Evolutionary conservation across 805 yeast species (phyloP), one percentile per base, ranked within the genome.

Genomic region (Ogataea sp.): DNA sequence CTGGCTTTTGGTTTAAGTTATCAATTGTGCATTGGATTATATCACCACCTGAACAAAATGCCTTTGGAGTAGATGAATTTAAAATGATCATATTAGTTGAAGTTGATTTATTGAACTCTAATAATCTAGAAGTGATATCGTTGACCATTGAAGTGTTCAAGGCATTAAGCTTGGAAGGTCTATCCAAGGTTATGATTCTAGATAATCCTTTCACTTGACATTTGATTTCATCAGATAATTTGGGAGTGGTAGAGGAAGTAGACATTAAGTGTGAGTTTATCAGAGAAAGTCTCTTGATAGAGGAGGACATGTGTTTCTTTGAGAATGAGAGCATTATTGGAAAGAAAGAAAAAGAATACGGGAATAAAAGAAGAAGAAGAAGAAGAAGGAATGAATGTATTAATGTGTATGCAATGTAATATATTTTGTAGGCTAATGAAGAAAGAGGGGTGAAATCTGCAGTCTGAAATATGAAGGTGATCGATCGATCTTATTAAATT

Each of bases 11-110:
- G 2, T 58, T 49, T 28, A 68, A 49, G 51, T 83, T 83, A 44
- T 66, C 65, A 38, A 67, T 67, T 20, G 90, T 95, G 51, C 88
- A 79, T 37, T 75, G 76, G 31, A 90, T 80, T 33, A 90, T 95
- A 59, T 90, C 98, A 23, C 97, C 98, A 36, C 98, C 98, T 25
- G 97, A 95, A 61, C 97, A 87, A 44, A 90, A 78, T 2, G 95
- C 80, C 55, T 76, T 78, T 20, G 77, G 75, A n/a, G 71, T 61
- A 44, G 61, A 68, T 25, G 90, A 81, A 41, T 77, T 79, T 45
- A 90, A 65, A 33, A 93, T 68, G 29, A 90, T 64, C 40, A 85
- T 54, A 45, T 80, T 76, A 42, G 81, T 78, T 16, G 75, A 64
- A 34, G 70, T 70, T 16, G 87, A 76, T 54, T 83, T 83, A 38